Conservation (phyloP, 345 rosid species). For the Brassica rapa region DNA sequence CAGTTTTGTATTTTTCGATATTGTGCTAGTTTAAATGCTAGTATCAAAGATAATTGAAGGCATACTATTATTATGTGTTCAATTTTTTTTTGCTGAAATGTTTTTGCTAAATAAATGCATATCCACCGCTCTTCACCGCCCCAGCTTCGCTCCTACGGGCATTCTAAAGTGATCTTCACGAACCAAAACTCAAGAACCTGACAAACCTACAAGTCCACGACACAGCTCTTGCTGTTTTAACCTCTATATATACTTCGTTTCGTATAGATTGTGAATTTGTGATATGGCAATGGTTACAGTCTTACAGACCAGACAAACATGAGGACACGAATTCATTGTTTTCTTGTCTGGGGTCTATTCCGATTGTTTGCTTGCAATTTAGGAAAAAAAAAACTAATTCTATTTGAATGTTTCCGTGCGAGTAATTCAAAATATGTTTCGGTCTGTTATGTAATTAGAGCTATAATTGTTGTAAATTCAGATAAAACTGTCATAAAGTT, state of each 20-base stretch:
- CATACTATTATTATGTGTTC: no score
- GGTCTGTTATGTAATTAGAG: no score
- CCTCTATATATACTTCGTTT: not conserved
- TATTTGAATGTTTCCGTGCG: no score
- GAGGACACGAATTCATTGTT: conserved; percentile 27
- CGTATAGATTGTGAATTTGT: not conserved
- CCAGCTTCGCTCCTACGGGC: not conserved
- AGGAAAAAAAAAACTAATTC: not conserved
- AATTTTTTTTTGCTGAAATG: no score
- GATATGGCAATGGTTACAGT: not conserved
- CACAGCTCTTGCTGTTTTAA: not conserved
- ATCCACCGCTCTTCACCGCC: not conserved
- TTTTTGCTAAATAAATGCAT: no score
- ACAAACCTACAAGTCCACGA: not conserved
- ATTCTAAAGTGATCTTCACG: not conserved
- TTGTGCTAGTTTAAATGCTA: not conserved
- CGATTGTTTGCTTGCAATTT: conserved; percentile 31
- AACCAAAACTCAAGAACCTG: not conserved
- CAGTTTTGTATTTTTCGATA: no score
- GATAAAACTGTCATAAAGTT: no score
- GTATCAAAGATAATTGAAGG: not conserved
- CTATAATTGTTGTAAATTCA: no score
- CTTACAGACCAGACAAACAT: conserved; percentile 19
- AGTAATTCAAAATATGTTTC: no score
- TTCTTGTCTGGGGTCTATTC: conserved; percentile 29